Base-by-base conservation (phyloP, 441 rosid species). In the Lepidium campestre region DNA sequence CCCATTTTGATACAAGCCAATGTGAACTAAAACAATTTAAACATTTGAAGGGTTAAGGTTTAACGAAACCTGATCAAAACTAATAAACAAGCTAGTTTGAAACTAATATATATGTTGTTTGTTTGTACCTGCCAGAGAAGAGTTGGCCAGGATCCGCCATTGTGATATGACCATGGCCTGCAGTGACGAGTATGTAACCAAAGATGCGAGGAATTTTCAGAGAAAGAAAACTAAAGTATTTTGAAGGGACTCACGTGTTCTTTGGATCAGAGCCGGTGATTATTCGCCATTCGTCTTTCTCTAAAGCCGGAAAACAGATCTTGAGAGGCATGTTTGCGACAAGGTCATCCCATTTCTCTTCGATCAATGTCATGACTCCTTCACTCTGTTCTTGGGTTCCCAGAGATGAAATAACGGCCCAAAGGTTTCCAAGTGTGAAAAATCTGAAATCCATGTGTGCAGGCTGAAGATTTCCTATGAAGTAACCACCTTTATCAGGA, bases 91-190 rank as follows among this genome's bases (percentile, higher is more conserved):
- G 10, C 55, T 19, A 27, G 29, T 15, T 6, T 2, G 11, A 31
- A 32, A 36, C 35, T 25, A 52, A 44, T 8, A 40, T 32, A 49
- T 15, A 40, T 61, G n/a, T 6, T 27, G 41, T 18, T 42, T 35
- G 27, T 59, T 23, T 60, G 58, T 71, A 83, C 91, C 88, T 82
- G 91, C 96, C 95, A 92, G 36, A 89, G 71, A 2, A 92, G 90
- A 5, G 96, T 90, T 41, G 98, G 98, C 98, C 98, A 88, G 27
- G 98, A 92, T 67, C 98, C 96, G 6, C 96, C 96, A 22, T 92
- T 90, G 78, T 90, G 98, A 78, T 92, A 92, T 2, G 98, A 92
- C 98, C 93, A 92, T n/a, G 98, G 90, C 64, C 98, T 92, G 86
- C 70, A 78, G 42, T 55, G 57, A 45, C 23, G 19, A 55, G 11